Base-by-base conservation (phyloP, 306 rosid genomes). In the Amphicarpaea edgeworthii region DNA sequence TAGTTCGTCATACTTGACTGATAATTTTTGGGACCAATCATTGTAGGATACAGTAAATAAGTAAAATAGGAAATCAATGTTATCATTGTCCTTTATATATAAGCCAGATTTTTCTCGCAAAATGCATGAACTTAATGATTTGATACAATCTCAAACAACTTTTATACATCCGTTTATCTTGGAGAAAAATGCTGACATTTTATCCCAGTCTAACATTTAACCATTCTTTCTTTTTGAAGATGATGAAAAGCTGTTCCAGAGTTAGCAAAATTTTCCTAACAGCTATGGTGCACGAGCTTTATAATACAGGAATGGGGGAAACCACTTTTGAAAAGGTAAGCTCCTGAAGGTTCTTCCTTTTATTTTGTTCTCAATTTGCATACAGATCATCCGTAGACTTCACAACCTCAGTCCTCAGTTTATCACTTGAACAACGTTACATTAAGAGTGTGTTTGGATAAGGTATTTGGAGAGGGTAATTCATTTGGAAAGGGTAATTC, bases 291-390 rank as follows among this genome's bases (percentile, higher is more conserved):
- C 90, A 92, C 51, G 97, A 94, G 69, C 95, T 88, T 50, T 92
- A 92, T 75, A 92, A 86, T 78, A 92, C 97, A 16, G 98, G 97
- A 83, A 88, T 92, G 98, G 92, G 90, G 26, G 98, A 95, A 86
- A 90, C 96, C 77, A 95, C 91, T 49, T 95, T 95, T 74, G 97
- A 87, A 81, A 87, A 95, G 98, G 98, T 94, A 61, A 60, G 70
- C 49, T 74, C 81, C 77, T 63, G 76, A 73, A 77, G 82, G 63
- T 84, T 70, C 43, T 40, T 75, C 54, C 69, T 19, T 28, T 54
- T 70, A 50, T 55, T 15, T 41, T 21, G 55, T 50, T 70, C 46
- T 75, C 6, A 1, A 63, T 26, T 63, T 8, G 50, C 50, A 16
- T 17, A 77, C 19, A 23, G 58, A 28, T 63, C 45, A 61, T 58